phyloP scores from a whole-genome alignment of 768 basidiomycete genomes.

The Leccinum uliginosum region DNA sequence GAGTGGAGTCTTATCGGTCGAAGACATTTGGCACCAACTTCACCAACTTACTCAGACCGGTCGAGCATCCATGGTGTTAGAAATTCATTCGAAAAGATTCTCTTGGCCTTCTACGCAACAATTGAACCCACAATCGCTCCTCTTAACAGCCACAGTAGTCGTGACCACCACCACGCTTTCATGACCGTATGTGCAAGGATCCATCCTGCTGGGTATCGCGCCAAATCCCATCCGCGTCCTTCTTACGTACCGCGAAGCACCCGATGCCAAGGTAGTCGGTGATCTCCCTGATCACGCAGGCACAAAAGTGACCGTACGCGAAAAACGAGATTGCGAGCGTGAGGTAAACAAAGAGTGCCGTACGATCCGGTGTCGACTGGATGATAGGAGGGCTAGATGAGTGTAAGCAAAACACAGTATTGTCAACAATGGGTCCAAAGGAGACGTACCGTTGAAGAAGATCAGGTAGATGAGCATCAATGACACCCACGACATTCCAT shows the following conservation, averaged over 20 bases:
- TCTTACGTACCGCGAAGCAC: constrained; percentile 89
- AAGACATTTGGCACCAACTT: too few relatives aligned
- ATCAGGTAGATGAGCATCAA: constrained; percentile 78
- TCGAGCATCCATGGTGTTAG: too few relatives aligned
- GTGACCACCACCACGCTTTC: background rate
- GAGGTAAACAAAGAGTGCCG: constrained; percentile 67
- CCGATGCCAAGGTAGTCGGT: constrained; percentile 92
- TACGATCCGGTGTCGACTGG: constrained; percentile 59
- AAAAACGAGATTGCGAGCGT: constrained; percentile 65
- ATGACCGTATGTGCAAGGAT: constrained; percentile 19
- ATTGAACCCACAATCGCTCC: too few relatives aligned
- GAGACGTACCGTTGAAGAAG: constrained; percentile 60
- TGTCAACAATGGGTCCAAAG: constrained; percentile 8
- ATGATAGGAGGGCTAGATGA: constrained; percentile 63
- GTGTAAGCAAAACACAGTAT: background rate
- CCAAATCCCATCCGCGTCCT: constrained; percentile 69
- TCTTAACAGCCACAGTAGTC: too few relatives aligned
- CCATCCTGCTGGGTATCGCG: constrained; percentile 30
- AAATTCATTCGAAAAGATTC: too few relatives aligned
- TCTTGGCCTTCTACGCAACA: too few relatives aligned
- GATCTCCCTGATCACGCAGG: constrained; percentile 81
- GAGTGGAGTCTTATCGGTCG: too few relatives aligned
- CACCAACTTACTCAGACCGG: too few relatives aligned
- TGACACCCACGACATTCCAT: constrained; percentile 68
- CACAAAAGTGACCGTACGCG: constrained; percentile 73